phyloP scores from a whole-genome alignment of 805 yeast genomes.

The Metschnikowia cerradonensis region DNA sequence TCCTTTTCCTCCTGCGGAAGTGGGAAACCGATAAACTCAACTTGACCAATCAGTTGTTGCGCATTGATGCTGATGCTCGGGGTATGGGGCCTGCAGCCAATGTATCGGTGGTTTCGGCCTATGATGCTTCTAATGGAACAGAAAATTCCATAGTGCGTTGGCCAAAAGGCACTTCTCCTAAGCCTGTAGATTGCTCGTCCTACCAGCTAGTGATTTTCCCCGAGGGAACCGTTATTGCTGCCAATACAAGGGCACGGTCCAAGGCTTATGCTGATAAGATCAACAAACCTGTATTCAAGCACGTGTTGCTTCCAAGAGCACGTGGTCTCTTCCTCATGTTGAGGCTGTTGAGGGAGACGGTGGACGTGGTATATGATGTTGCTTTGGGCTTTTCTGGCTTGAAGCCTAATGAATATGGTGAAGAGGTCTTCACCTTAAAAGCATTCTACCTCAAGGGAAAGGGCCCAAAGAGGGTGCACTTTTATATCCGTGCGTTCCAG shows the following conservation, averaged over 20 bases:
- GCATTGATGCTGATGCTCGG: constrained; percentile 58
- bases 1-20: constrained; percentile 76
- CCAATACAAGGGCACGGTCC: constrained; percentile 57
- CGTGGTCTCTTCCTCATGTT: constrained; percentile 75
- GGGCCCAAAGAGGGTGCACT: constrained; percentile 64
- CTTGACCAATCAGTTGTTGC: constrained; percentile 51
- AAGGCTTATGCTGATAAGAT: constrained; percentile 52
- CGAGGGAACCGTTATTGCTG: constrained; percentile 87
- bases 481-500: constrained; percentile 57
- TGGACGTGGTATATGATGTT: constrained; percentile 67
- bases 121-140: background rate
- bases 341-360: constrained; percentile 48
- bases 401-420: constrained; percentile 61
- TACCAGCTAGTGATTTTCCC: constrained; percentile 80
- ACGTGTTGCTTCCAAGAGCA: constrained; percentile 76
- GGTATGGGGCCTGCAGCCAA: constrained; percentile 53
- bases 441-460: constrained; percentile 63
- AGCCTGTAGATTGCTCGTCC: constrained; percentile 3
- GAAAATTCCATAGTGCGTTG: constrained; percentile 18
- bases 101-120: constrained; percentile 24
- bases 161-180: constrained; percentile 26
- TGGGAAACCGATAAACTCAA: constrained; percentile 74
- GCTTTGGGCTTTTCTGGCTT: constrained; percentile 83
- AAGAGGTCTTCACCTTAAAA: constrained; percentile 64
- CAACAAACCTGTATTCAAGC: constrained; percentile 46